Conservation (phyloP, 805 yeast species). For the Sugiyamaella floridensis region DNA sequence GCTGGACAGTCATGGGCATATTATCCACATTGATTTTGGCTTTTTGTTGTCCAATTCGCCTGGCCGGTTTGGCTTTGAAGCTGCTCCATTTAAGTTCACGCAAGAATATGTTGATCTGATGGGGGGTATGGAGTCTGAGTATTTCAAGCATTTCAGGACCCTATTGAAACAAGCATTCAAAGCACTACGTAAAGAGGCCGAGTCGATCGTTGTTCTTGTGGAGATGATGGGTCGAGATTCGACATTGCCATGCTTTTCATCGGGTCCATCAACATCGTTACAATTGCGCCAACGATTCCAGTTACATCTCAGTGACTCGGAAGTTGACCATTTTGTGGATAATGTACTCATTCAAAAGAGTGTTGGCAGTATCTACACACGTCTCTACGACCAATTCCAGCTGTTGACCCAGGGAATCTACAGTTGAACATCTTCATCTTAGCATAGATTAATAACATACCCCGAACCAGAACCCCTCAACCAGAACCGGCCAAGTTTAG, state of each 20-base stretch:
- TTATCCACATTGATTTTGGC: slow-evolving; percentile 88
- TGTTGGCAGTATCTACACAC: slow-evolving; percentile 79
- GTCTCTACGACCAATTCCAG: slow-evolving; percentile 93
- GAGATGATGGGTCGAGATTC: slow-evolving; percentile 94
- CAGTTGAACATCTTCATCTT: slow-evolving; percentile 16
- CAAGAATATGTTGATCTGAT: slow-evolving; percentile 80
- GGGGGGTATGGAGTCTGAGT: slow-evolving; percentile 66
- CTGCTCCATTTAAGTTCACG: slow-evolving; percentile 93
- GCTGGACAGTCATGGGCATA: slow-evolving; percentile 93
- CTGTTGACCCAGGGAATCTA: slow-evolving; percentile 92
- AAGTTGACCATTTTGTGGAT: slow-evolving; percentile 74
- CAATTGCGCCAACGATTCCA: slow-evolving; percentile 73
- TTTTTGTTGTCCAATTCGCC: slow-evolving; percentile 90
- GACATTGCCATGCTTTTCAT: slow-evolving; percentile 81
- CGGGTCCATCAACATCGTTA: slow-evolving; percentile 76
- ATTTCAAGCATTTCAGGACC: slow-evolving; percentile 52
- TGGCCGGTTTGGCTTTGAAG: slow-evolving; percentile 94
- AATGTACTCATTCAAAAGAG: slow-evolving; percentile 69
- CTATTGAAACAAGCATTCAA: slow-evolving; percentile 68
- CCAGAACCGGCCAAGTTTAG: no score
- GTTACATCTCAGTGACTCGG: slow-evolving; percentile 62
- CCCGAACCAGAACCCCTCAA: no score
- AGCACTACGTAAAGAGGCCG: slow-evolving; percentile 64
- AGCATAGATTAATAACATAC: not conserved
- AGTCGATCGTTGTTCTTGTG: slow-evolving; percentile 71